phyloP scores from a whole-genome alignment of 805 yeast genomes.

The Candida takata region DNA sequence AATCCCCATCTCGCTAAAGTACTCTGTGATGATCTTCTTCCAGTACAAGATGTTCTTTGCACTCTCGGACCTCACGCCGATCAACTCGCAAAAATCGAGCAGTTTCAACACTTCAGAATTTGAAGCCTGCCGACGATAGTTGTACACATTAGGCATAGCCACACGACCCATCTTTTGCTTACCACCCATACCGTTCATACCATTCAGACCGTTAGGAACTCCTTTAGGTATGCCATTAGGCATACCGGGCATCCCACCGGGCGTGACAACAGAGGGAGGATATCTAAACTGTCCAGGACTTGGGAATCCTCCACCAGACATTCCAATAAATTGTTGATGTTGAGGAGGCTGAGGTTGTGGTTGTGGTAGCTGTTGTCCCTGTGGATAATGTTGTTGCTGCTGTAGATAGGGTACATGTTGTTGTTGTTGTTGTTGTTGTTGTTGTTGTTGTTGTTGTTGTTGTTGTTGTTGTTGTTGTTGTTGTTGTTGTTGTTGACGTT shows the following conservation, averaged over 20 bases:
- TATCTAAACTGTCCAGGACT: too few relatives aligned
- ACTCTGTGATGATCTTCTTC: conserved; percentile 41
- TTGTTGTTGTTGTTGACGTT: conserved; percentile 2
- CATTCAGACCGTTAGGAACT: not conserved
- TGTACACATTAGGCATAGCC: conserved; percentile 3
- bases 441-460: conserved; percentile 5
- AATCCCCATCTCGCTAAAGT: conserved; percentile 45
- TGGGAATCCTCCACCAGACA: too few relatives aligned
- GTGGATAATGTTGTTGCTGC: conserved; percentile 2
- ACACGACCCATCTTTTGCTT: conserved; percentile 2
- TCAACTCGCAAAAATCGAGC: conserved; percentile 41
- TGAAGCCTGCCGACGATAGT: conserved; percentile 33
- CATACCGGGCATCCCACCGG: too few relatives aligned
- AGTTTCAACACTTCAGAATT: conserved; percentile 45
- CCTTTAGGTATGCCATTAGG: not conserved
- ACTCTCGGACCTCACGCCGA: conserved; percentile 37
- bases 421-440: conserved; percentile 10
- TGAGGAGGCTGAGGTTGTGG: not conserved
- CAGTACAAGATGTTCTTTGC: conserved; percentile 41
- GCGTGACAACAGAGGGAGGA: too few relatives aligned
- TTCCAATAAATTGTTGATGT: not conserved
- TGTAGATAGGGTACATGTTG: not conserved
- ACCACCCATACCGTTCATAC: not conserved
- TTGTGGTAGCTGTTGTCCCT: conserved; percentile 9
- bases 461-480: conserved; percentile 7